A percentile compares a stretch with the other conserved stretches of the same genome.
Evolutionary conservation across 2,329 filamentous ascomycete genomes (phyloP).

Genomic region (Alternaria novae-zelandiae): DNA sequence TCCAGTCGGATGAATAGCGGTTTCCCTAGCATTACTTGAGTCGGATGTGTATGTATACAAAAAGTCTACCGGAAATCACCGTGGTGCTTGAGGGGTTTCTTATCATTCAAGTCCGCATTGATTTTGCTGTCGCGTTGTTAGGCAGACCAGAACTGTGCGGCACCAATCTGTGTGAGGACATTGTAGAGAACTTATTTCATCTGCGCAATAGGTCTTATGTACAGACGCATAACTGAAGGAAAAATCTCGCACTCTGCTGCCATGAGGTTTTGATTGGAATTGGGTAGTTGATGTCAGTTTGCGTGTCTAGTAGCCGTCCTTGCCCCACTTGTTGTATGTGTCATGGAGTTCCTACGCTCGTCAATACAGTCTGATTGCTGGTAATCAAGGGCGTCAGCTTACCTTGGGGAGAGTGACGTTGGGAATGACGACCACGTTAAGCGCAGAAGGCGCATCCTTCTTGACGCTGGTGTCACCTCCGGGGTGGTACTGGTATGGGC

Average conservation of each 20-base stretch:
- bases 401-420: conserved; percentile 88
- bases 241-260: background rate
- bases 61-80: background rate
- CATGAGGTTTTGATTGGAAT: background rate
- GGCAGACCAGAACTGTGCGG: background rate
- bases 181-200: conserved; percentile 7
- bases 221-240: conserved; percentile 18
- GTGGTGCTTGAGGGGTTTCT: background rate
- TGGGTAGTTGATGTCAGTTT: background rate
- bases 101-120: background rate
- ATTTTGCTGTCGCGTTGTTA: background rate
- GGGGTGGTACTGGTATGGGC: conserved; percentile 73
- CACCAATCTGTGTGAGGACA: background rate
- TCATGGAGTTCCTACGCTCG: conserved; percentile 79
- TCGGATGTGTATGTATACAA: background rate
- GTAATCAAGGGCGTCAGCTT: background rate
- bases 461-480: conserved; percentile 80
- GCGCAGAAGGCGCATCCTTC: conserved; percentile 89
- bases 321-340: conserved; percentile 99
- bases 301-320: conserved; percentile 75
- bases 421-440: conserved; percentile 94
- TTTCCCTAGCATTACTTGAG: background rate
- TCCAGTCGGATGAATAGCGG: background rate
- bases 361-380: background rate
- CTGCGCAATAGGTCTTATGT: conserved; percentile 20